These are phyloP conservation scores for Cercis canadensis DNA, from an alignment of 306 rosid genomes.

Conservation along the genomic window DNA sequence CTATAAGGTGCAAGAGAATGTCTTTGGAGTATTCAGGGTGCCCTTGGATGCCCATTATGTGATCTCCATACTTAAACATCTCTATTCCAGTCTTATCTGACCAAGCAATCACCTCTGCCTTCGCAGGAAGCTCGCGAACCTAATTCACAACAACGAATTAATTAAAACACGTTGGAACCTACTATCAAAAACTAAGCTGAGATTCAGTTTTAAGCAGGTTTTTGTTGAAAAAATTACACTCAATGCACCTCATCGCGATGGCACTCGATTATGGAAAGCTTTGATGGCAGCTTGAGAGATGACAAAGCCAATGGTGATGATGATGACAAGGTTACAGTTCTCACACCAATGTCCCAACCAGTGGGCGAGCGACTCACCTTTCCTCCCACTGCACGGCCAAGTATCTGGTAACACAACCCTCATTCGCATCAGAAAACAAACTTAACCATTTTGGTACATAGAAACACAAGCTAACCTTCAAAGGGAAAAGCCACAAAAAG, in stretches of 20 bases:
- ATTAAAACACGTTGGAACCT: too few species aligned
- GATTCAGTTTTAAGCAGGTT: too few species aligned
- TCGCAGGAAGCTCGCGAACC: conserved; percentile 78
- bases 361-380: conserved; percentile 70
- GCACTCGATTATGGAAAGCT: conserved; percentile 70
- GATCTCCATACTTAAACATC: conserved; percentile 80
- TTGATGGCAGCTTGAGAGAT: conserved; percentile 63
- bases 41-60: conserved; percentile 95
- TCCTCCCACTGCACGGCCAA: conserved; percentile 86
- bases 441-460: background rate
- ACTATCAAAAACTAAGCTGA: too few species aligned
- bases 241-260: conserved; percentile 80
- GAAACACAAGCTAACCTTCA: background rate
- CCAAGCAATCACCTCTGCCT: conserved; percentile 85
- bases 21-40: conserved; percentile 93
- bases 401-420: conserved; percentile 49
- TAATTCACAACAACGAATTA: conserved; percentile 5
- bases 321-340: conserved; percentile 61
- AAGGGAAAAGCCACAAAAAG: background rate
- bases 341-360: conserved; percentile 92
- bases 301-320: conserved; percentile 53
- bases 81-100: conserved; percentile 91
- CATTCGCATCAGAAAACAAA: background rate
- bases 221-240: background rate
- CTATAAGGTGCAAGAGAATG: conserved; percentile 82